Evolutionary conservation across 305 asterid genomes (phyloP).

Genomic region (Solanum hybrid): DNA sequence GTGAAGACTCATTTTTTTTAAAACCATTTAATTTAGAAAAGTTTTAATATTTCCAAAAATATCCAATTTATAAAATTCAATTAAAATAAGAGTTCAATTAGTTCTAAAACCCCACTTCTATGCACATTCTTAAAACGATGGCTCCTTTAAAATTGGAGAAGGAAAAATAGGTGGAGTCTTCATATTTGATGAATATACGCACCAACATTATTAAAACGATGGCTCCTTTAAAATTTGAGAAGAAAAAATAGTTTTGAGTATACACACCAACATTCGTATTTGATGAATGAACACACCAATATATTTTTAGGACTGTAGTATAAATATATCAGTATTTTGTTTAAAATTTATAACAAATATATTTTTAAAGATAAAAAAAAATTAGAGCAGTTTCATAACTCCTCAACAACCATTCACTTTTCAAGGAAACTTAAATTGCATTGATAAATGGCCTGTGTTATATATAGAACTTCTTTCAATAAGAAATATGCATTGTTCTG

Average conservation of each 20-base stretch:
- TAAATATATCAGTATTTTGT: too few relatives aligned
- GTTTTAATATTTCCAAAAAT: not conserved
- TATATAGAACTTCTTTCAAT: not conserved
- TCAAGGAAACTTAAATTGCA: not conserved
- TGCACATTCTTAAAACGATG: not conserved
- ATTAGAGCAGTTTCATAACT: too few relatives aligned
- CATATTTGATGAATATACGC: not conserved
- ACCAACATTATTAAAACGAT: not conserved
- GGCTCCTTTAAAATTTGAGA: not conserved
- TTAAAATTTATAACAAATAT: too few relatives aligned
- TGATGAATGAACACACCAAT: too few relatives aligned
- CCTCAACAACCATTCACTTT: not conserved
- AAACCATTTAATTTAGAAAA: not conserved
- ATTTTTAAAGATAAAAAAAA: too few relatives aligned
- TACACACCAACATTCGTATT: too few relatives aligned
- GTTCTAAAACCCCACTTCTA: not conserved
- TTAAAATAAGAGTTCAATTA: not conserved
- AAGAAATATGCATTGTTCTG: too few relatives aligned
- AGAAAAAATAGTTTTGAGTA: not conserved
- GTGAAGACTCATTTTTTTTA: not conserved
- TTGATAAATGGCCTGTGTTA: not conserved
- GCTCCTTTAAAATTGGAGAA: not conserved
- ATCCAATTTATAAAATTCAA: too few relatives aligned
- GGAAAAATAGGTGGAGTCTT: not conserved
- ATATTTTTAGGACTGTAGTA: not conserved